A percentile compares a stretch with the other conserved stretches of the same genome.
phyloP scores from a whole-genome alignment of 306 rosid genomes.

The Pyrus bretschneideri region DNA sequence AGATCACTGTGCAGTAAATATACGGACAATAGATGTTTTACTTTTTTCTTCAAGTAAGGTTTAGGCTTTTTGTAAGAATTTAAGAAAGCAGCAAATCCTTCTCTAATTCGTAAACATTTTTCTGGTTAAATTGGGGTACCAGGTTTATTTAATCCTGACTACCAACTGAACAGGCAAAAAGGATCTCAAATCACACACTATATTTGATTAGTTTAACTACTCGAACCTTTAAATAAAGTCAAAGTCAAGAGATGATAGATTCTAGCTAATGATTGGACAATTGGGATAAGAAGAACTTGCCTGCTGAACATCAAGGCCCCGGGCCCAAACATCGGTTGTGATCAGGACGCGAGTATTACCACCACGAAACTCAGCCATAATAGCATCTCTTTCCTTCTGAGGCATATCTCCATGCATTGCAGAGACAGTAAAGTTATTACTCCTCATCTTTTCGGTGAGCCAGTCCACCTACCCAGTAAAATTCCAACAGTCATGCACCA shows the following conservation, averaged over 20 bases:
- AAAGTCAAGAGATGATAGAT: background rate
- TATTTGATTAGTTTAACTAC: background rate
- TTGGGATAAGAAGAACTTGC: conserved; percentile 30
- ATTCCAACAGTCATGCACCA: conserved; percentile 1
- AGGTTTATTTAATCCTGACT: background rate
- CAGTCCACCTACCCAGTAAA: conserved; percentile 72
- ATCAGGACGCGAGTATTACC: conserved; percentile 92
- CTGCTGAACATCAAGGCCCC: conserved; percentile 99
- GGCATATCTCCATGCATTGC: conserved; percentile 99
- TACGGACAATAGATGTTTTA: too few relatives aligned
- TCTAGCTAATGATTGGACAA: background rate
- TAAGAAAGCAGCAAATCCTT: too few relatives aligned
- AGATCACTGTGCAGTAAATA: too few relatives aligned
- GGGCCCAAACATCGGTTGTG: conserved; percentile 98
- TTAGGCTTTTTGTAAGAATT: too few relatives aligned
- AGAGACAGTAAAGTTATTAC: conserved; percentile 86
- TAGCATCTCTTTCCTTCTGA: conserved; percentile 93
- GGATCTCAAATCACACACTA: background rate
- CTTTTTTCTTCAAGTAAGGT: too few relatives aligned
- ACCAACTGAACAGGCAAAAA: background rate
- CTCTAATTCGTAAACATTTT: background rate
- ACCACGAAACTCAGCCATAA: conserved; percentile 84
- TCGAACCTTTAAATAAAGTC: background rate
- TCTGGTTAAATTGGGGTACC: background rate
- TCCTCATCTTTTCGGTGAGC: conserved; percentile 97